Evolutionary conservation across 2,329 filamentous ascomycete species (phyloP), one percentile per base, ranked within the genome.

Genomic region (Monosporascus sp.): DNA sequence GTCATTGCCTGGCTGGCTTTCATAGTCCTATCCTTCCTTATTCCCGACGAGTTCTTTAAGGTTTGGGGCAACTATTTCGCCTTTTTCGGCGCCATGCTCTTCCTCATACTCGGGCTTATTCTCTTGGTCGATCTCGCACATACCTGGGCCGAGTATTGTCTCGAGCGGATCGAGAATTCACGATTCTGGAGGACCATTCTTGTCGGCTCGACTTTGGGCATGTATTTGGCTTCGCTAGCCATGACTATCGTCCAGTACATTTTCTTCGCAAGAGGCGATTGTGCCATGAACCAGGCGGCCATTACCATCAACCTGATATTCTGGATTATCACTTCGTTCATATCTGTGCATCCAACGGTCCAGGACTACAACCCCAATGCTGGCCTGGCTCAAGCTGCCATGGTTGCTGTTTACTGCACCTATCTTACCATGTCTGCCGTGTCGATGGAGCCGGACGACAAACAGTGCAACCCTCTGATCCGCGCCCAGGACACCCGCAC

Each of bases 381-480:
- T 43, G 94, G 94, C 48, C 80, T 99, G 54, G 94, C 94, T n/a
- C 94, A 99, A 69, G 91, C 92, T 43, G 93, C 94, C 57, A 97
- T 97, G 83, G 94, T 99, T 45, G 90, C 92, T 18, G 83, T 96
- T 54, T 99, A 99, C 78, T 99, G 94, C 82, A 97, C 94, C 44
- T 99, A 99, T 68, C 83, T 99, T 52, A 99, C 94, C 60, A 90
- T 99, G 85, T 97, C 92, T 2, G 94, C 94, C 25, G 94, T 99
- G 1, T 96, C 91, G 52, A 97, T 99, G 94, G 93, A 99, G 65
- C 94, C 94, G 1, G 93, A 97, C 70, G 75, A 97, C 75, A 87
- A 89, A 63, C 82, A 89, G 59, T 99, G 94, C 82, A 99, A 99
- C 72, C 94, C 94, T 8, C 80, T 99, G 35, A 79, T 97, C 56